These are phyloP conservation scores for Pseudogymnoascus sp. DNA, from an alignment of 2,329 filamentous ascomycete species.

Conservation along the genomic window DNA sequence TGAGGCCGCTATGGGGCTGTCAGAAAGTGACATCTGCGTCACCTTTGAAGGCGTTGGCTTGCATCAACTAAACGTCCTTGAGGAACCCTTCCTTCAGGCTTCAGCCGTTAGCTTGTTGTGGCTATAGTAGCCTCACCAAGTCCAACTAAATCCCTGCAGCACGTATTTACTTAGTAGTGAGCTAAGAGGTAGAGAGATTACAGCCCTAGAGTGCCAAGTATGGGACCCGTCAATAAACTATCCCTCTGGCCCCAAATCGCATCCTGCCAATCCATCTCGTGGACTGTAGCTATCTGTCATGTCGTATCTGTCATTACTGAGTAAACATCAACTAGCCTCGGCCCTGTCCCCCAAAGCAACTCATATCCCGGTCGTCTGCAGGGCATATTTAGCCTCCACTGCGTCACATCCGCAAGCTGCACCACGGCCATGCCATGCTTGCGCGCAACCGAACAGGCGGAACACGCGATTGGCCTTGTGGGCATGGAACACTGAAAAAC, in stretches of 20 bases:
- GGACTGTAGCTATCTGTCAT: background rate
- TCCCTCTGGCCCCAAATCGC: background rate
- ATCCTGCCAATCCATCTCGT: background rate
- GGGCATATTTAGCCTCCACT: background rate
- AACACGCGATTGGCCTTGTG: background rate
- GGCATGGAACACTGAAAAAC: background rate
- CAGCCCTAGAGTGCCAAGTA: background rate
- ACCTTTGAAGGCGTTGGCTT: background rate
- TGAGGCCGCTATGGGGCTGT: background rate
- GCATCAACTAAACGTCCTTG: background rate
- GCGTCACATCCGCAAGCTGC: background rate
- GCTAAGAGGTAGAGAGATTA: background rate
- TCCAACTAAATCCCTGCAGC: background rate
- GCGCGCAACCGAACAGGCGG: background rate
- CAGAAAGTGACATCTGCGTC: background rate
- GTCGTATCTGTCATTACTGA: too few relatives aligned
- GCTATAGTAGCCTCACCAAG: background rate
- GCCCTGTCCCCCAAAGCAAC: background rate
- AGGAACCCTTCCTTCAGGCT: background rate
- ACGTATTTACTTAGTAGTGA: too few relatives aligned
- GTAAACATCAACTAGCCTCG: background rate
- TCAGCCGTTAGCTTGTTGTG: background rate
- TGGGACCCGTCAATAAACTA: background rate
- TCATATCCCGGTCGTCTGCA: background rate
- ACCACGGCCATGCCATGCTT: background rate